These are phyloP conservation scores for Clonostachys rhizophaga DNA, from an alignment of 2,329 filamentous ascomycete species.

Conservation along the genomic window DNA sequence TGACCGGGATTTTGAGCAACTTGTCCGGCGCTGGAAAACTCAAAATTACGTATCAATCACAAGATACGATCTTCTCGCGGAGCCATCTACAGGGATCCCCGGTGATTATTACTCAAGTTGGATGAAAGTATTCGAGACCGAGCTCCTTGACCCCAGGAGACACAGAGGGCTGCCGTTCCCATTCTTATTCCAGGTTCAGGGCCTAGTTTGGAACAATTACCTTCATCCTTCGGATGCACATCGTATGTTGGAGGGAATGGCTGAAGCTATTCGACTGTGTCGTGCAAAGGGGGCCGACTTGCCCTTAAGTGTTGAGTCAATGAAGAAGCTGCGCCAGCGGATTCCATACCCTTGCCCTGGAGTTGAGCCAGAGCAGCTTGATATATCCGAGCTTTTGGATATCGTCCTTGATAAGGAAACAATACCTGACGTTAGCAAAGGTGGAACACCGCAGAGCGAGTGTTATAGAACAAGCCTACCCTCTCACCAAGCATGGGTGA, in stretches of 20 bases:
- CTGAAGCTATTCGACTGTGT: constrained; percentile 15
- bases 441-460: constrained; percentile 6
- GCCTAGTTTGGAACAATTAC: constrained; percentile 58
- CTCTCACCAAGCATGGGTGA: constrained; percentile 41
- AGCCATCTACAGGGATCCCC: constrained; percentile 1
- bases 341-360: constrained; percentile 52
- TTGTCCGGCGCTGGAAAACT: constrained; percentile 9
- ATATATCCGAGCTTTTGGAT: constrained; percentile 31
- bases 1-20: constrained; percentile 13
- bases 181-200: constrained; percentile 58
- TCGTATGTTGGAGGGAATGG: constrained; percentile 38
- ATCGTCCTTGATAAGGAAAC: constrained; percentile 32
- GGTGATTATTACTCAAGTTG: constrained; percentile 3
- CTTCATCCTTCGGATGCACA: constrained; percentile 50
- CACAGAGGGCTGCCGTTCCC: constrained; percentile 37
- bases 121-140: constrained; percentile 23
- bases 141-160: constrained; percentile 12
- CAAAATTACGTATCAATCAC: constrained; percentile 15
- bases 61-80: constrained; percentile 8
- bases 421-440: no score
- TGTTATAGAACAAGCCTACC: constrained; percentile 17
- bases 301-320: constrained; percentile 44
- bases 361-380: constrained; percentile 32
- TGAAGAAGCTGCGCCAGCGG: constrained; percentile 44
- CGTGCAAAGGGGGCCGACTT: constrained; percentile 13